Conservation (phyloP, 352 stramenopile genomes). For the Globisporangium takayamanum region DNA sequence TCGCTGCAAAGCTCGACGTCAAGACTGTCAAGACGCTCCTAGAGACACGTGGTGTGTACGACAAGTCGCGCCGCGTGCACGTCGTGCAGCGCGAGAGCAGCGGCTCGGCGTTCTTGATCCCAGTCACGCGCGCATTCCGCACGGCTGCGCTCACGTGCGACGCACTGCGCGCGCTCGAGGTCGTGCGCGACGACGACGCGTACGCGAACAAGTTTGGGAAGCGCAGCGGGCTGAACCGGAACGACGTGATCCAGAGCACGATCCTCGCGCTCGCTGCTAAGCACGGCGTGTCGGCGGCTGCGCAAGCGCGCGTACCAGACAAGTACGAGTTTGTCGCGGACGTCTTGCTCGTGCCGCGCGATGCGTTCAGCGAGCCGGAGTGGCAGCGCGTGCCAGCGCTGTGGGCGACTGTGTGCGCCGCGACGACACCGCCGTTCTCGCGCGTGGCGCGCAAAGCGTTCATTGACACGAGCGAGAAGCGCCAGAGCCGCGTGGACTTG, state of each 20-base stretch:
- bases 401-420: slow-evolving; percentile 57
- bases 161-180: slow-evolving; percentile 28
- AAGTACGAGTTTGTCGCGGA: slow-evolving; percentile 79
- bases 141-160: slow-evolving; percentile 16
- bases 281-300: slow-evolving; percentile 28
- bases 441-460: slow-evolving; percentile 80
- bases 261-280: slow-evolving; percentile 47
- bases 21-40: slow-evolving; percentile 78
- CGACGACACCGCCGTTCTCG: slow-evolving; percentile 43
- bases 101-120: slow-evolving; percentile 45
- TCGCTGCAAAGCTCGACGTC: slow-evolving; percentile 58
- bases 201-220: slow-evolving; percentile 79
- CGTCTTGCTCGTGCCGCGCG: slow-evolving; percentile 60
- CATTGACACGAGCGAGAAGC: slow-evolving; percentile 72
- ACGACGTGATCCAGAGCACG: slow-evolving; percentile 58
- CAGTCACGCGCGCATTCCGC: slow-evolving; percentile 38
- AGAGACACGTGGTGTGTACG: slow-evolving; percentile 54
- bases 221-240: slow-evolving; percentile 57
- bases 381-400: slow-evolving; percentile 46
- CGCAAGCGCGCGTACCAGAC: slow-evolving; percentile 37
- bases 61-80: slow-evolving; percentile 75
- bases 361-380: slow-evolving; percentile 49
- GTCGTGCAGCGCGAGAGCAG: slow-evolving; percentile 18
- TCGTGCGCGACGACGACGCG: slow-evolving; percentile 49
- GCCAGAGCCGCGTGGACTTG: slow-evolving; percentile 72